phyloP scores from a whole-genome alignment of 1,139 yeast species.

The Cylindricascospora bacillispora region DNA sequence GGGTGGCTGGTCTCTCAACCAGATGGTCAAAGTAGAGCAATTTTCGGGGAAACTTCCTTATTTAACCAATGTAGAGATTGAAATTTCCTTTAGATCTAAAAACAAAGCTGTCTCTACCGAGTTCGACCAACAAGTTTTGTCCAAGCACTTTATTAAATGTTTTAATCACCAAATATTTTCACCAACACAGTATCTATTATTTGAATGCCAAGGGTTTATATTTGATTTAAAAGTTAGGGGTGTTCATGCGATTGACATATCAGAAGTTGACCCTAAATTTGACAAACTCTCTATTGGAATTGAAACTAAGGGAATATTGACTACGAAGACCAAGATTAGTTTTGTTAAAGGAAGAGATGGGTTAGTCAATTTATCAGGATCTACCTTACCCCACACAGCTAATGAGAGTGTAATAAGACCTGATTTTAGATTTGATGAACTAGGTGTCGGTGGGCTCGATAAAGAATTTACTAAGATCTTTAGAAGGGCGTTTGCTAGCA shows the following conservation, averaged over 20 bases:
- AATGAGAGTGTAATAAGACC: slow-evolving; percentile 66
- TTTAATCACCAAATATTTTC: slow-evolving; percentile 77
- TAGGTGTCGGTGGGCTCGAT: slow-evolving; percentile 98
- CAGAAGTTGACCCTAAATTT: slow-evolving; percentile 32
- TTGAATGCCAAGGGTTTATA: slow-evolving; percentile 70
- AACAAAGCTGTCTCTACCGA: slow-evolving; percentile 51
- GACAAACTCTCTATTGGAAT: slow-evolving; percentile 31
- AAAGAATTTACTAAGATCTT: slow-evolving; percentile 85
- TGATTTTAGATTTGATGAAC: slow-evolving; percentile 86
- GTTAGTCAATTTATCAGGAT: slow-evolving; percentile 42
- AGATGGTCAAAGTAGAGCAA: slow-evolving; percentile 48
- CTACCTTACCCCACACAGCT: slow-evolving; percentile 47
- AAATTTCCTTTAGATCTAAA: slow-evolving; percentile 66
- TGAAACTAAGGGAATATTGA: slow-evolving; percentile 64
- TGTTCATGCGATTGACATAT: slow-evolving; percentile 70
- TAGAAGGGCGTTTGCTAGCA: slow-evolving; percentile 92
- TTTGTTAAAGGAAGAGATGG: slow-evolving; percentile 73
- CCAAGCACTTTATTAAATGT: slow-evolving; percentile 44
- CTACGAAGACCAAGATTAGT: slow-evolving; percentile 63
- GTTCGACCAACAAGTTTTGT: slow-evolving; percentile 74
- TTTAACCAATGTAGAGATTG: slow-evolving; percentile 65
- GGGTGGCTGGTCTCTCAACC: slow-evolving; percentile 80
- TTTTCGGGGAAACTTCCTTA: slow-evolving; percentile 58
- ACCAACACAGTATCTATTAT: slow-evolving; percentile 72
- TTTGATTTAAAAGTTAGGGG: slow-evolving; percentile 55